phyloP scores from a whole-genome alignment of 352 stramenopile species.

The Hyphochytrium catenoides region DNA sequence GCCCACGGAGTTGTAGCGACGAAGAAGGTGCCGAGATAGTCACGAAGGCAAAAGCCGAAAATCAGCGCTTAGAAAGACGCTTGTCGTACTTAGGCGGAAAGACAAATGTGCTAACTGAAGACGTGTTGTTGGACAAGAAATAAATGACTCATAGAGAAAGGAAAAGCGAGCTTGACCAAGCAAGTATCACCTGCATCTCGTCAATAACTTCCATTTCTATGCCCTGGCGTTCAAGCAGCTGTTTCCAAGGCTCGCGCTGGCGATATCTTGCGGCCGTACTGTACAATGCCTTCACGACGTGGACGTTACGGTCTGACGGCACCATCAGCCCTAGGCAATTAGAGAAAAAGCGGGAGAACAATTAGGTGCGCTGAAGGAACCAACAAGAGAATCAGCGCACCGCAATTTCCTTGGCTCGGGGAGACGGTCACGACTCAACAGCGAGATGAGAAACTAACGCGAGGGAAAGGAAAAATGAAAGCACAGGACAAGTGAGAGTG shows the following conservation, averaged over 20 bases:
- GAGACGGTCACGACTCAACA: slow-evolving; percentile 13
- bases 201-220: slow-evolving; percentile 45
- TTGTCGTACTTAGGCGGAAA: slow-evolving; percentile 5
- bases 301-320: no score
- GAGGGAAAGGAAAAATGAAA: slow-evolving; percentile 19
- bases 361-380: no score
- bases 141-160: slow-evolving; percentile 42
- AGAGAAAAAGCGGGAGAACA: no score
- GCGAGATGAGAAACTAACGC: slow-evolving; percentile 23
- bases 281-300: no score
- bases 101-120: slow-evolving; percentile 4
- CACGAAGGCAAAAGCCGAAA: slow-evolving; percentile 3
- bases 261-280: no score
- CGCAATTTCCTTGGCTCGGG: slow-evolving; percentile 22
- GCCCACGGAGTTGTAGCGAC: no score
- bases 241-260: slow-evolving; percentile 31
- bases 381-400: no score
- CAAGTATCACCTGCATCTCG: slow-evolving; percentile 30
- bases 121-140: slow-evolving; percentile 19
- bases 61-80: neutral
- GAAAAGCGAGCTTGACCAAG: slow-evolving; percentile 23
- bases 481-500: no score
- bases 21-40: slow-evolving; percentile 3
- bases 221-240: slow-evolving; percentile 35
- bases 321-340: no score